Percentiles rank a stretch among this genome's conserved stretches.
phyloP scores from a whole-genome alignment of 306 rosid genomes.

The Elaeagnus macrophylla region DNA sequence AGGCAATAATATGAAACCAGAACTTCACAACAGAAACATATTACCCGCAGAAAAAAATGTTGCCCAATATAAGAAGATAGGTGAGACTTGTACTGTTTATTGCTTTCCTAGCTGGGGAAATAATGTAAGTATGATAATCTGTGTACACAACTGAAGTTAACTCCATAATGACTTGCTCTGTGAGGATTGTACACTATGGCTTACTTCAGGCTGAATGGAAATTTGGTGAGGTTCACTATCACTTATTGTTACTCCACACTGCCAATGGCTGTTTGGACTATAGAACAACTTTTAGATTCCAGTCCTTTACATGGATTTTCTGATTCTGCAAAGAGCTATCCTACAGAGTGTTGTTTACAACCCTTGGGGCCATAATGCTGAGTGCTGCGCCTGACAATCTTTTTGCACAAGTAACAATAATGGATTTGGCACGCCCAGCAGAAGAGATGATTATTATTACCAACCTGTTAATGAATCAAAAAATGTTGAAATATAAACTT shows the following conservation, averaged over 20 bases:
- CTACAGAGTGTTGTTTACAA: conserved; percentile 71
- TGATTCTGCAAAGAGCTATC: conserved; percentile 21
- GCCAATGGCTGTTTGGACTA: neutral
- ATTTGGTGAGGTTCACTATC: neutral
- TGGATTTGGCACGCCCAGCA: conserved; percentile 88
- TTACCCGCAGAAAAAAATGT: too few relatives aligned
- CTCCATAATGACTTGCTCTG: neutral
- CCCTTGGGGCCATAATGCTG: conserved; percentile 81
- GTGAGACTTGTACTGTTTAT: too few relatives aligned
- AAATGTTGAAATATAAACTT: conserved; percentile 7
- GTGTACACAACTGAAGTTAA: neutral
- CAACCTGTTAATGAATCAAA: conserved; percentile 45
- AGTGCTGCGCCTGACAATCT: conserved; percentile 51
- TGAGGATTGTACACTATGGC: neutral
- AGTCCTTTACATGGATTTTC: neutral
- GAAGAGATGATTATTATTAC: conserved; percentile 70
- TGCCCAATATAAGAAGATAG: too few relatives aligned
- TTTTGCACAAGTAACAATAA: conserved; percentile 70
- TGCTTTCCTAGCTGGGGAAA: too few relatives aligned
- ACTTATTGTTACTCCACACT: neutral
- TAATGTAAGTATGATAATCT: too few relatives aligned
- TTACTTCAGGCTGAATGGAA: neutral
- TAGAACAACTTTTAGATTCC: neutral
- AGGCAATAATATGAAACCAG: too few relatives aligned
- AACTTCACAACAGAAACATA: too few relatives aligned